Evolutionary conservation across 176 grass and related monocot species (phyloP), one percentile per base, ranked within the genome.

Genomic region (Alopecurus myosuroides): DNA sequence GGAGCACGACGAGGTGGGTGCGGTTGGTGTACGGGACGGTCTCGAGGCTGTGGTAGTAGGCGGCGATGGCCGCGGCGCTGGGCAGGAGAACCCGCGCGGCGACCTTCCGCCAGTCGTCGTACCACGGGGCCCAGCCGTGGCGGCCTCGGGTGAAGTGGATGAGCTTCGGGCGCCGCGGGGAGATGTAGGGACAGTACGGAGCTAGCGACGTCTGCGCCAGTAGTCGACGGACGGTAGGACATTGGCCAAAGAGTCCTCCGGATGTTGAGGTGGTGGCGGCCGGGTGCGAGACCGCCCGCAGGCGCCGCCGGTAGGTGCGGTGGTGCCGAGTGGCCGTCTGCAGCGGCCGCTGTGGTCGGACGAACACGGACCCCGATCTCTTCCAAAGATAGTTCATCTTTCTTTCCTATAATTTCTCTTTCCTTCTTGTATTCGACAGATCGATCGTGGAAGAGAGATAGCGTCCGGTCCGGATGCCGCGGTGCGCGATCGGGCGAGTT

Each of bases 11-110:
- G 58, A 98, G 60, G 82, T 98, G 92, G 34, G 78, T 84, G 36
- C 95, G 86, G 83, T 98, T 98, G 62, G 90, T 94, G 84, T 98
- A 98, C 51, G 95, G 95, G 39, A 98, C 90, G 15, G 71, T 76
- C 89, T 98, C 95, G 40, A 98, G 82, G 71, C 95, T 89, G 46
- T 87, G 82, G 71, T 91, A 90, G 85, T 98, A 98, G 70, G 93
- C 34, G 33, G 64, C 70, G 14, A 53, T 58, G 17, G 62, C 83
- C 20, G 70, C 73, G 65, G 78, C 82, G 26, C 90, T 85, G 20
- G 86, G 52, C 57, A 90, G 1, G 41, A 93, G 2, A 8, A 88
- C 70, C 26, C 71, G 88, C 4, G 88, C 65, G 62, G 82, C 40
- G 35, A 93, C 64, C 70, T 90, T 88, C 55, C 90, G 90, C 23